phyloP scores from a whole-genome alignment of 2,329 filamentous ascomycete species.

The Xylaria sp. region DNA sequence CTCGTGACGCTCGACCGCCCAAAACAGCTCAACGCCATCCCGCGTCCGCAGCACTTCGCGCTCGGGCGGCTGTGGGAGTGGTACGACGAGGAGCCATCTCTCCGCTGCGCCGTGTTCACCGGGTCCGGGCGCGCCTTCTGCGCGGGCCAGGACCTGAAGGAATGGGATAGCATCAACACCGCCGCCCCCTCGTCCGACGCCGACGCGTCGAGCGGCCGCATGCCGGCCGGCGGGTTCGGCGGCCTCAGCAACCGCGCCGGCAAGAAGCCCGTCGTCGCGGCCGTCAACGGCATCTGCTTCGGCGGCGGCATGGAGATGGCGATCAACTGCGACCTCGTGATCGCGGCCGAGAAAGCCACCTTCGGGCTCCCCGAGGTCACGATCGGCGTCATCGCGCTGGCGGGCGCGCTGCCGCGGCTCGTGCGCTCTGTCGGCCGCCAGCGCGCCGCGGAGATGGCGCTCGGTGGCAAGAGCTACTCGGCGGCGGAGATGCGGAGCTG shows the following conservation, averaged over 20 bases:
- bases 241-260: conserved; percentile 69
- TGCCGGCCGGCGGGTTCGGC: conserved; percentile 62
- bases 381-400: conserved; percentile 72
- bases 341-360: conserved; percentile 62
- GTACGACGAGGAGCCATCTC: conserved; percentile 65
- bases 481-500: conserved; percentile 66
- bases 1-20: conserved; percentile 67
- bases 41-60: conserved; percentile 52
- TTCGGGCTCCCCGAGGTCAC: conserved; percentile 76
- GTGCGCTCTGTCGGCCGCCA: conserved; percentile 69
- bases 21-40: conserved; percentile 62
- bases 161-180: conserved; percentile 55
- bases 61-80: conserved; percentile 60
- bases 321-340: conserved; percentile 73
- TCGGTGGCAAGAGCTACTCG: conserved; percentile 64
- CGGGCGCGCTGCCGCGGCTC: conserved; percentile 72
- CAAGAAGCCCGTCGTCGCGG: conserved; percentile 77
- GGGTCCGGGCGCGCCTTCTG: conserved; percentile 70
- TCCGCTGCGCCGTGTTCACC: conserved; percentile 68
- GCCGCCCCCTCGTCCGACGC: neutral
- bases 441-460: conserved; percentile 72
- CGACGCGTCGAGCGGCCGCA: conserved; percentile 21
- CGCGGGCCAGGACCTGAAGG: conserved; percentile 70
- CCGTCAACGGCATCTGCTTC: conserved; percentile 76
- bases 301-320: conserved; percentile 81